Percentiles rank a stretch among this genome's conserved stretches.
phyloP scores from a whole-genome alignment of 257 asterid genomes.

The Nicotiana attenuata region DNA sequence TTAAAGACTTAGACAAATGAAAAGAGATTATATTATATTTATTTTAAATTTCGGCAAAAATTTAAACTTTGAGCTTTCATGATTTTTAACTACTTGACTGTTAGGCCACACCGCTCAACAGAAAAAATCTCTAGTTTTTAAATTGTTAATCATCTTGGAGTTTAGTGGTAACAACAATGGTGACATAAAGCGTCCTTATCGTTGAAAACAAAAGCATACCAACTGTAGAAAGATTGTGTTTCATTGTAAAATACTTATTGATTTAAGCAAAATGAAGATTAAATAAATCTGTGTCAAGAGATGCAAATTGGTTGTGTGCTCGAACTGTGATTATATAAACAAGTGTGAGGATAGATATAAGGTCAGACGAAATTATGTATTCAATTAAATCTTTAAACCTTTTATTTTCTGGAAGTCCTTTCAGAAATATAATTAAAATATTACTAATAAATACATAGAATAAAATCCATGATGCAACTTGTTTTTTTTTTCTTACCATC shows the following conservation, averaged over 20 bases:
- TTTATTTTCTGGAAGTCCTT: not conserved
- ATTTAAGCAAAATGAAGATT: not conserved
- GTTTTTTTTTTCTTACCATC: no score
- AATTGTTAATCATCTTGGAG: not conserved
- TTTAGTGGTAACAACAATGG: not conserved
- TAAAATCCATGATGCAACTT: no score
- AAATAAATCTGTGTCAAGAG: not conserved
- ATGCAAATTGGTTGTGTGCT: not conserved
- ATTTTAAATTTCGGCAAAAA: no score
- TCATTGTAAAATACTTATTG: not conserved
- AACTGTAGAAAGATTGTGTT: not conserved
- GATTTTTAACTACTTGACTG: not conserved
- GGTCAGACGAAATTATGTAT: not conserved
- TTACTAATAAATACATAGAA: no score
- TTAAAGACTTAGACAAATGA: no score
- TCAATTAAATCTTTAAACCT: not conserved
- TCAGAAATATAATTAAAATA: not conserved
- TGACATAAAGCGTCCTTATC: not conserved
- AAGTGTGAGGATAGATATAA: not conserved
- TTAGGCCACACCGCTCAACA: not conserved
- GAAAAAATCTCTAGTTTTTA: not conserved
- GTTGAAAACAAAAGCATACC: not conserved
- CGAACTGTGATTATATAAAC: not conserved
- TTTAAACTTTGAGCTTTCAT: no score
- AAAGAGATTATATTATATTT: no score